Evolutionary conservation across 805 yeast species (phyloP), one percentile per base, ranked within the genome.

Genomic region (Ogataea paradorogensis): DNA sequence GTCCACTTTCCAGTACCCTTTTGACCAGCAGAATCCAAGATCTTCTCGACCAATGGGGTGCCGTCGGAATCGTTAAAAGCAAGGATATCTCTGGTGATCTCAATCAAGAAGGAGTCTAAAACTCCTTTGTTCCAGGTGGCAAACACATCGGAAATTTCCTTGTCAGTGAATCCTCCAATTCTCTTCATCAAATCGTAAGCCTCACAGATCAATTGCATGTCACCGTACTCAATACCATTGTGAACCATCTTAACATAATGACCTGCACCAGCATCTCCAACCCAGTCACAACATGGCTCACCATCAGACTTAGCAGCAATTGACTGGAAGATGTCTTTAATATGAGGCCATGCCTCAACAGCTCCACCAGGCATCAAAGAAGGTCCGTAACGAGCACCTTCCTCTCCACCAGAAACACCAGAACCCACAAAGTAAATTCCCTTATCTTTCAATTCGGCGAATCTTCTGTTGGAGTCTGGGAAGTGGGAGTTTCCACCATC

Each of bases 1-100:
- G 98, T 93, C 99, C 99, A 91, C 76, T 91, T 91, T 76, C 99
- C 99, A 55, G 99, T 91, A 80, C 99, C 99, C 80, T 91, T 91
- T 78, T 91, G 98, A 59, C 98, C 98, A 55, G 99, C 99, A 61
- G 86, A 68, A 72, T 91, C 99, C 68, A 89, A 73, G 63, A 91
- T 90, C 80, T 91, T 93, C 76, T 93, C 98, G 46, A 91, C 95
- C 52, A 93, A 71, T 59, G 98, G 95, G 53, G 80, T 79, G 56
- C 95, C 95, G 61, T 90, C 96, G 47, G 75, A 78, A 65, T 91
- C 97, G 66, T 88, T 78, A 78, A 68, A 88, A 66, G 84, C 82
- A 66, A 93, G 76, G 59, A 91, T 89, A 66, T 91, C 97, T 69
- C 95, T 86, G 53, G 98, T 91, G 67, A 91, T 91, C 74, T 91